Percentiles rank a stretch among this genome's conserved stretches.
These are phyloP conservation scores for Cymbidium sinense DNA, from an alignment of 106 monocot genomes.

Conservation along the genomic window DNA sequence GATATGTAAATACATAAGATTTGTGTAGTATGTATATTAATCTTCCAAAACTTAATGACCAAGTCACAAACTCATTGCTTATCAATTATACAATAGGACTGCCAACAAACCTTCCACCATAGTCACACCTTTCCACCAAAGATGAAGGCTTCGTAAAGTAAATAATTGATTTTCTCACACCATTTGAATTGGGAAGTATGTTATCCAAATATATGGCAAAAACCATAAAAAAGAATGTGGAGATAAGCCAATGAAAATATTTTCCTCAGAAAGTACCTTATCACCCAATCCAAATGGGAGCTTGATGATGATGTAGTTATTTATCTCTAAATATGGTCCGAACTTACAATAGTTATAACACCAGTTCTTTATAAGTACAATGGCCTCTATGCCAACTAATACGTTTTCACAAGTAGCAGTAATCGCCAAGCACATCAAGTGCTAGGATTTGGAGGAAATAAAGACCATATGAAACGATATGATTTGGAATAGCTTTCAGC, in stretches of 20 bases:
- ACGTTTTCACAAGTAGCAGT: constrained; percentile 78
- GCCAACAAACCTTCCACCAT: constrained; percentile 50
- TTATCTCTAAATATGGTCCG: background rate
- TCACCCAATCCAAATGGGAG: background rate
- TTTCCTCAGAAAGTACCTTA: constrained; percentile 36
- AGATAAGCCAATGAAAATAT: constrained; percentile 63
- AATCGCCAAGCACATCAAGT: constrained; percentile 56
- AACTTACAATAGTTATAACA: constrained; percentile 80
- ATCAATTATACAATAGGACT: background rate
- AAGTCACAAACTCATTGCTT: too few relatives aligned
- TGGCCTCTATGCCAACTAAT: constrained; percentile 66
- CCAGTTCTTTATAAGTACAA: constrained; percentile 31
- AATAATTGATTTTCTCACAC: constrained; percentile 72
- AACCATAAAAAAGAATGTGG: constrained; percentile 88
- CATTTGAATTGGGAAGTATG: constrained; percentile 66
- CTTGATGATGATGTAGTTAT: background rate
- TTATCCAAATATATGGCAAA: constrained; percentile 92
- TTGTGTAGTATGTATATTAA: too few relatives aligned
- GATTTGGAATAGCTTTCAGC: constrained; percentile 6
- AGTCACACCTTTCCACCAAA: constrained; percentile 78
- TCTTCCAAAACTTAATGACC: too few relatives aligned
- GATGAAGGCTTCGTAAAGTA: constrained; percentile 78
- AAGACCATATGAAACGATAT: constrained; percentile 58
- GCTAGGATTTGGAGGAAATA: constrained; percentile 88
- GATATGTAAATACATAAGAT: too few relatives aligned